A percentile compares a stretch with the other conserved stretches of the same genome.
Conservation (phyloP, 139 green algal species). For the Micromonas commoda region DNA sequence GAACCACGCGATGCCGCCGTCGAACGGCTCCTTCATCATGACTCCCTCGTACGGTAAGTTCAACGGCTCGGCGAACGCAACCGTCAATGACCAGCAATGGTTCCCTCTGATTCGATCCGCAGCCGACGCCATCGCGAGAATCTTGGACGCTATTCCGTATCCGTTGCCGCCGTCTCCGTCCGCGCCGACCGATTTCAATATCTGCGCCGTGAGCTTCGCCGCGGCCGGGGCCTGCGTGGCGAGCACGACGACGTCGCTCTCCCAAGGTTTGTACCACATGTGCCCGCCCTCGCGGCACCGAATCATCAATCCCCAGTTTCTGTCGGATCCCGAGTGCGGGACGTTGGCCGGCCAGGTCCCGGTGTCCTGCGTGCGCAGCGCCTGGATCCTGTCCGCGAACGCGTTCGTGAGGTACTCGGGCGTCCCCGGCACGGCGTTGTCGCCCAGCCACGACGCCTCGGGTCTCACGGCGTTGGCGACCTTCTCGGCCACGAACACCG, state of each 20-base stretch:
- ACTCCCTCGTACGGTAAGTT: background rate
- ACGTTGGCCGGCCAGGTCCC: too few species aligned
- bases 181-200: too few species aligned
- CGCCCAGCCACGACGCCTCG: background rate
- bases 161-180: too few species aligned
- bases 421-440: background rate
- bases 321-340: too few species aligned
- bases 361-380: background rate
- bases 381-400: background rate
- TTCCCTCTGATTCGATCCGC: too few species aligned
- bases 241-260: background rate
- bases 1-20: background rate
- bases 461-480: background rate
- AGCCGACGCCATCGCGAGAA: too few species aligned
- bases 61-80: background rate
- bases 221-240: background rate
- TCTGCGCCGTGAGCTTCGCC: background rate
- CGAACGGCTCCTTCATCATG: background rate
- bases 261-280: background rate
- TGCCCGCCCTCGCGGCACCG: background rate
- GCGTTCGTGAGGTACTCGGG: background rate
- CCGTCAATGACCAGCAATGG: too few species aligned
- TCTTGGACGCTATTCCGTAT: too few species aligned
- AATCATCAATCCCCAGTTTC: too few species aligned
- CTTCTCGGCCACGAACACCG: background rate